Evolutionary conservation across 495 filamentous ascomycete species (phyloP), one percentile per base, ranked within the genome.

Genomic region (Pseudoneurospora amorphoporcata): DNA sequence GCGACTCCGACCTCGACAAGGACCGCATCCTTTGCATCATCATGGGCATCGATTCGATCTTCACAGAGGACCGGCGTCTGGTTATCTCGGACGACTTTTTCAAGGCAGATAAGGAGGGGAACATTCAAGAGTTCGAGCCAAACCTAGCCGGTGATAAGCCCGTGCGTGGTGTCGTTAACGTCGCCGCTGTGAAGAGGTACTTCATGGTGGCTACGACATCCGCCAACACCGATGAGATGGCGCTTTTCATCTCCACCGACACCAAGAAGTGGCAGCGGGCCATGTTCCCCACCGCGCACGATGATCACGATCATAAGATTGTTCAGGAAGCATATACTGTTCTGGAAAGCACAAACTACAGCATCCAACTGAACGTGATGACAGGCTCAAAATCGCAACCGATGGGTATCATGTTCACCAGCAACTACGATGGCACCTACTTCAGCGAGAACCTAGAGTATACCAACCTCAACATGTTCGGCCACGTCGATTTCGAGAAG

Each of bases 381-480:
- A 92, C 90, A 1, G 88, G 88, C 12, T 77, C 78, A 6, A 81
- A 85, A 39, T 83, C 83, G 3, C 88, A 83, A 42, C 89, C 91
- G 6, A 93, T 97, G 87, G 95, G 95, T 32, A 88, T 91, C 3
- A 85, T 98, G 23, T 92, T 96, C 75, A 95, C 92, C 9, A 98
- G 95, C 77, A 98, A 98, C 76, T 97, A 93, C 23, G 95, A 98
- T 77, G 95, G 95, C 58, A 97, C 94, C 3, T 97, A 96, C 78
- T 99, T 98, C 80, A 94, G 89, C 0, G 88, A 90, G 70, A 97
- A 97, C 78, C 89, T 93, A 69, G 91, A 95, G 76, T 89, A 98
- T 79, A 97, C 94, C 39, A 98, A 99, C 81, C 90, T 94, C 69
- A 89, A 92, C 78, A 37, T 70, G 14, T 76, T 81, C 4, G 92